Percentiles rank a stretch among this genome's conserved stretches.
Conservation (phyloP, 345 rosid species). For the Ceriops tagal region DNA sequence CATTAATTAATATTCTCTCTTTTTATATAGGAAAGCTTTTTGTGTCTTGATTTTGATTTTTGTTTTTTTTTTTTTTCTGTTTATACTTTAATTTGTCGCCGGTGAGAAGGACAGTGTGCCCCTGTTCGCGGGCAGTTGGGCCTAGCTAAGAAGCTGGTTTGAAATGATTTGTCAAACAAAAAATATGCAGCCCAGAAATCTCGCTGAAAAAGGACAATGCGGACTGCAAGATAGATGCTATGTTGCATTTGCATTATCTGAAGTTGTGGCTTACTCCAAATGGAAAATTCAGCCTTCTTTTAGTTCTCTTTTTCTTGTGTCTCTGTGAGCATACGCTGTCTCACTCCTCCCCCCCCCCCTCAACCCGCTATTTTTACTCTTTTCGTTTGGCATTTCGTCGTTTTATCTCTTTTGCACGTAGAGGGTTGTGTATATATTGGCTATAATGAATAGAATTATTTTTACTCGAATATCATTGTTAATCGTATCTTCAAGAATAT, state of each 20-base stretch:
- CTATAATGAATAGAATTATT: no score
- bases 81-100: not conserved
- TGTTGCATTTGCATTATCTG: not conserved
- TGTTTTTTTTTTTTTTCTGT: no score
- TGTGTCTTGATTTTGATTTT: no score
- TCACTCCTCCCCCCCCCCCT: slow-evolving; percentile 6
- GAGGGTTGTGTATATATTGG: no score
- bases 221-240: not conserved
- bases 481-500: no score
- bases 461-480: no score
- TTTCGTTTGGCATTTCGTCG: no score
- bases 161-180: slow-evolving; percentile 23
- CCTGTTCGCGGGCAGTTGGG: not conserved
- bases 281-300: slow-evolving; percentile 25
- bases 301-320: slow-evolving; percentile 8
- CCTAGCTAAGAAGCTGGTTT: slow-evolving; percentile 3
- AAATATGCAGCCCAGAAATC: slow-evolving; percentile 30
- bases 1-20: no score
- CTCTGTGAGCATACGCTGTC: slow-evolving; percentile 1
- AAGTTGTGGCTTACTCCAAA: slow-evolving; percentile 20
- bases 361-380: not conserved
- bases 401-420: no score
- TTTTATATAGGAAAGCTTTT: no score
- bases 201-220: slow-evolving; percentile 17
- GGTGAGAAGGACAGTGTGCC: not conserved